A percentile compares a stretch with the other conserved stretches of the same genome.
Conservation (phyloP, 495 filamentous ascomycete genomes). For the Daldinia vernicosa region DNA sequence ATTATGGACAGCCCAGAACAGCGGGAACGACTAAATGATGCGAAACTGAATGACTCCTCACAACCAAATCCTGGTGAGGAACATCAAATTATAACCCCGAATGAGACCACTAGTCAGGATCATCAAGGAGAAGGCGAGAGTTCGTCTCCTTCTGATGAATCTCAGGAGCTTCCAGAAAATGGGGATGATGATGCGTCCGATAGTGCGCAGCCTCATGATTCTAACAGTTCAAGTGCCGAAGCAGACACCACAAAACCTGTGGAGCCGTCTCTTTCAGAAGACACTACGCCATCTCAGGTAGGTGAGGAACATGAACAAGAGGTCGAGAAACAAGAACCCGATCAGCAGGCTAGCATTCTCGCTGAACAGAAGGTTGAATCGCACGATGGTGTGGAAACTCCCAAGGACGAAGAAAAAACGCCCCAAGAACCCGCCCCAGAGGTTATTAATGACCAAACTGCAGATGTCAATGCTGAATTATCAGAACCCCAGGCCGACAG, state of each 20-base stretch:
- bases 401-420: neutral
- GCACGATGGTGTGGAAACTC: neutral
- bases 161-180: neutral
- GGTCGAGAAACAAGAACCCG: neutral
- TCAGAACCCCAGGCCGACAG: neutral
- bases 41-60: neutral
- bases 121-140: neutral
- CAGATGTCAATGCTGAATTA: neutral
- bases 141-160: neutral
- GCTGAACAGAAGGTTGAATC: neutral
- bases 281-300: neutral
- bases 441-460: too few species aligned
- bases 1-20: neutral
- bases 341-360: neutral
- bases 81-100: neutral
- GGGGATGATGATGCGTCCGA: neutral
- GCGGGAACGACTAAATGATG: neutral
- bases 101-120: neutral
- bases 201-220: neutral
- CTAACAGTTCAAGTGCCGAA: neutral
- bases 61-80: neutral
- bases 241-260: neutral
- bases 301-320: neutral
- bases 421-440: neutral
- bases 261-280: neutral